A percentile compares a stretch with the other conserved stretches of the same genome.
Evolutionary conservation across 2,329 filamentous ascomycete species (phyloP).

Genomic region (Aspergillus tamarii): DNA sequence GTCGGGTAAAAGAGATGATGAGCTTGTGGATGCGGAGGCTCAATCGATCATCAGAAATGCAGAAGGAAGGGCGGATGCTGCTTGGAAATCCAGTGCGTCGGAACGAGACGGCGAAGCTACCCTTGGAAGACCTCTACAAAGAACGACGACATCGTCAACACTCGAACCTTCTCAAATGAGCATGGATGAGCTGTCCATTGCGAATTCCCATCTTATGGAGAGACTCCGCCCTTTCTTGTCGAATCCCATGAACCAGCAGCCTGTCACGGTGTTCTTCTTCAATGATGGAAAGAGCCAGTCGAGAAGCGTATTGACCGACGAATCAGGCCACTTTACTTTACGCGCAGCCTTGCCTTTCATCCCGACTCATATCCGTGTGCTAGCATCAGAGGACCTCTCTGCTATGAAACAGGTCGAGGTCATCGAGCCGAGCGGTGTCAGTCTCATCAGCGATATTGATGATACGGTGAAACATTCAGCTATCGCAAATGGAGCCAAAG

Average conservation of each 20-base stretch:
- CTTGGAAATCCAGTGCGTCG: conserved; percentile 68
- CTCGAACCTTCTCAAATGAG: conserved; percentile 55
- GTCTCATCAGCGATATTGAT: conserved; percentile 95
- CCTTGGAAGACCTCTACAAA: conserved; percentile 31
- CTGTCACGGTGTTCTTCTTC: conserved; percentile 94
- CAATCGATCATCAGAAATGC: conserved; percentile 75
- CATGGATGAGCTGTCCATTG: conserved; percentile 73
- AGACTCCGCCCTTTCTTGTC: conserved; percentile 88
- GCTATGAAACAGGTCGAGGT: conserved; percentile 77
- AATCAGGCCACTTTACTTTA: conserved; percentile 83
- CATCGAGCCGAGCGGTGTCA: conserved; percentile 78
- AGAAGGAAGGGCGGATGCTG: conserved; percentile 70
- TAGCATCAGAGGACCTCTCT: conserved; percentile 84
- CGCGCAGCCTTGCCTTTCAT: conserved; percentile 84
- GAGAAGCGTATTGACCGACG: conserved; percentile 80
- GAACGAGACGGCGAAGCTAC: conserved; percentile 24
- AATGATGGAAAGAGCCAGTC: conserved; percentile 82
- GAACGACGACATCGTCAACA: conserved; percentile 55
- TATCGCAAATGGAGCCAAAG: conserved; percentile 81
- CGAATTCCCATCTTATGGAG: conserved; percentile 86
- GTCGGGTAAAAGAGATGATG: conserved; percentile 55
- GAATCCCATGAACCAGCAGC: conserved; percentile 73
- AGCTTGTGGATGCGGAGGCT: conserved; percentile 74
- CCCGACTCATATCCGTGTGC: conserved; percentile 83
- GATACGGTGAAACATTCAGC: conserved; percentile 97